These are phyloP conservation scores for Fusarium sterilihyphosum DNA, from an alignment of 2,329 filamentous ascomycete genomes.

Conservation along the genomic window DNA sequence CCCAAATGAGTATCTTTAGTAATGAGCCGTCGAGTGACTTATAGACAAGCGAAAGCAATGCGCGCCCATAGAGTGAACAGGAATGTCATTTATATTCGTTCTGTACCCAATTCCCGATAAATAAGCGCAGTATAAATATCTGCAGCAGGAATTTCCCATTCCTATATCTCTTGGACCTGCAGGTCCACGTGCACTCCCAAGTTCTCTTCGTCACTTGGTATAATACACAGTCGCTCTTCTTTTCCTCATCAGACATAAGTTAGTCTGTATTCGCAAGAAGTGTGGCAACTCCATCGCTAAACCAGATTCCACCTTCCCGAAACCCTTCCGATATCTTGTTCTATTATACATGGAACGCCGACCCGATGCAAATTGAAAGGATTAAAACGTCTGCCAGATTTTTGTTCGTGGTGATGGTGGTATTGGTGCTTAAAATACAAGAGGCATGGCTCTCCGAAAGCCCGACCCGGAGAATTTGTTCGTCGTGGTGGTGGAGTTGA, in stretches of 20 bases:
- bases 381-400: conserved; percentile 36
- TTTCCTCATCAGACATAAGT: conserved; percentile 31
- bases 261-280: conserved; percentile 31
- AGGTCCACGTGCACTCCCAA: conserved; percentile 3
- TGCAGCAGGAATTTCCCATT: conserved; percentile 16
- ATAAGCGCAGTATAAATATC: conserved; percentile 19
- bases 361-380: conserved; percentile 43
- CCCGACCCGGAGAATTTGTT: conserved; percentile 14
- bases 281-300: conserved; percentile 38
- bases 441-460: conserved; percentile 9
- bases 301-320: conserved; percentile 34
- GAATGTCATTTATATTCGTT: conserved; percentile 42
- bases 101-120: conserved; percentile 29
- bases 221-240: conserved; percentile 30
- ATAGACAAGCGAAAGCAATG: conserved; percentile 4
- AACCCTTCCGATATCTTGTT: conserved; percentile 29
- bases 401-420: conserved; percentile 31
- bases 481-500: conserved; percentile 39
- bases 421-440: conserved; percentile 36
- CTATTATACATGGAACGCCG: conserved; percentile 50
- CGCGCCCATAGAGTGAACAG: conserved; percentile 19
- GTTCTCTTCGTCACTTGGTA: conserved; percentile 8
- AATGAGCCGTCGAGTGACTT: conserved; percentile 42
- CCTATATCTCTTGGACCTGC: conserved; percentile 9
- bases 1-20: conserved; percentile 59